Evolutionary conservation across 345 rosid species (phyloP).

Genomic region (Hevea brasiliensis): DNA sequence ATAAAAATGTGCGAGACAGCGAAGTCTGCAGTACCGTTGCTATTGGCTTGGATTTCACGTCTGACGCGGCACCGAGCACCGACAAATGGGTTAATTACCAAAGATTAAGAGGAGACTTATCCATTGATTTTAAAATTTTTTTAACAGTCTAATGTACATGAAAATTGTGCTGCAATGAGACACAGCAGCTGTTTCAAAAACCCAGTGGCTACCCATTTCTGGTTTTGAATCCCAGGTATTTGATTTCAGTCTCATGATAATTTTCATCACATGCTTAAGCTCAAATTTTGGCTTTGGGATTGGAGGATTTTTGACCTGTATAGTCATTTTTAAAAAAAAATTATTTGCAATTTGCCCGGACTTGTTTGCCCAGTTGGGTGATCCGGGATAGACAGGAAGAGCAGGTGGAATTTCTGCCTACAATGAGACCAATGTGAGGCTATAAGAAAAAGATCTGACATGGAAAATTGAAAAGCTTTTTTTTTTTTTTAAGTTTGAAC

Average conservation of each 20-base stretch:
- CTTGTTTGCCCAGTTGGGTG: too few relatives aligned
- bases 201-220: not conserved
- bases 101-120: not conserved
- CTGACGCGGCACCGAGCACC: constrained; percentile 20
- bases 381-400: not conserved
- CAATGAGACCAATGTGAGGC: not conserved
- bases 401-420: not conserved
- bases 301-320: too few relatives aligned
- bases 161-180: not conserved
- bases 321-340: not conserved
- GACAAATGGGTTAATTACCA: constrained; percentile 1
- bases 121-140: too few relatives aligned
- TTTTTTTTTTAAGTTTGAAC: not conserved
- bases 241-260: too few relatives aligned
- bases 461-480: not conserved
- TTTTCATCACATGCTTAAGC: not conserved
- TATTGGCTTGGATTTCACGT: constrained; percentile 10
- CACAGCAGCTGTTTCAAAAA: not conserved
- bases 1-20: constrained; percentile 20
- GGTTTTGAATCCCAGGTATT: constrained; percentile 1
- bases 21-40: constrained; percentile 4
- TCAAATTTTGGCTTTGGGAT: not conserved
- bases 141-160: too few relatives aligned
- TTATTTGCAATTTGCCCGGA: not conserved
- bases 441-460: not conserved